Evolutionary conservation across 2,329 filamentous ascomycete species (phyloP).

Genomic region (Penicillium sp.): DNA sequence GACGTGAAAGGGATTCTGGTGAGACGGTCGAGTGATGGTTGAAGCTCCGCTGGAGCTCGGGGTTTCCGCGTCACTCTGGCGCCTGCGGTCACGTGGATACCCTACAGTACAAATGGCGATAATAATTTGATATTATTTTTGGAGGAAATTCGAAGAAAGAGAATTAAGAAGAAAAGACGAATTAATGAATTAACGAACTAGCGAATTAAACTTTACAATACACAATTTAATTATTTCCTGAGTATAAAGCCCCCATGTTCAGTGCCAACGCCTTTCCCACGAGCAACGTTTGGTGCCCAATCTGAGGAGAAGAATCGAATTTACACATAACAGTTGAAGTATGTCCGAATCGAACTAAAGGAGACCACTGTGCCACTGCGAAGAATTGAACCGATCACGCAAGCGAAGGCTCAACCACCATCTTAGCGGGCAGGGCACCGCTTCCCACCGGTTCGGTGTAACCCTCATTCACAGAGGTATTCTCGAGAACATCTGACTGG

Average conservation of each 20-base stretch:
- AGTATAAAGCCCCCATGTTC: slow-evolving; percentile 2
- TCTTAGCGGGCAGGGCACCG: slow-evolving; percentile 13
- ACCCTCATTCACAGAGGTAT: neutral
- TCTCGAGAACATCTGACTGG: slow-evolving; percentile 7
- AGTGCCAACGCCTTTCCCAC: slow-evolving; percentile 5
- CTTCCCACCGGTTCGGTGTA: slow-evolving; percentile 11
- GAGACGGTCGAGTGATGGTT: slow-evolving; percentile 17
- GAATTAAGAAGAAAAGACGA: neutral
- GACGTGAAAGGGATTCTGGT: slow-evolving; percentile 15
- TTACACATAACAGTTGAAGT: slow-evolving; percentile 13
- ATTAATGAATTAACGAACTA: neutral
- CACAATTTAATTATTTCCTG: slow-evolving; percentile 14
- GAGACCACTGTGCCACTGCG: neutral
- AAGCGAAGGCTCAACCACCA: slow-evolving; percentile 15
- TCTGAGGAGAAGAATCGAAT: neutral
- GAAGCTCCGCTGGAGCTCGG: slow-evolving; percentile 28
- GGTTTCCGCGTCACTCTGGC: slow-evolving; percentile 37
- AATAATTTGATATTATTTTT: neutral
- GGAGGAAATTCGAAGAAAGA: neutral
- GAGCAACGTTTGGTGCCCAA: slow-evolving; percentile 6
- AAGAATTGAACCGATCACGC: neutral
- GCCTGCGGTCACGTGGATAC: slow-evolving; percentile 32
- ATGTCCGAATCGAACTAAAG: slow-evolving; percentile 8
- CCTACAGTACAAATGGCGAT: neutral
- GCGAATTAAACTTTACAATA: slow-evolving; percentile 7